These are phyloP conservation scores for Sporobolus alterniflorus DNA, from an alignment of 202 grass and related monocot genomes.

Conservation along the genomic window DNA sequence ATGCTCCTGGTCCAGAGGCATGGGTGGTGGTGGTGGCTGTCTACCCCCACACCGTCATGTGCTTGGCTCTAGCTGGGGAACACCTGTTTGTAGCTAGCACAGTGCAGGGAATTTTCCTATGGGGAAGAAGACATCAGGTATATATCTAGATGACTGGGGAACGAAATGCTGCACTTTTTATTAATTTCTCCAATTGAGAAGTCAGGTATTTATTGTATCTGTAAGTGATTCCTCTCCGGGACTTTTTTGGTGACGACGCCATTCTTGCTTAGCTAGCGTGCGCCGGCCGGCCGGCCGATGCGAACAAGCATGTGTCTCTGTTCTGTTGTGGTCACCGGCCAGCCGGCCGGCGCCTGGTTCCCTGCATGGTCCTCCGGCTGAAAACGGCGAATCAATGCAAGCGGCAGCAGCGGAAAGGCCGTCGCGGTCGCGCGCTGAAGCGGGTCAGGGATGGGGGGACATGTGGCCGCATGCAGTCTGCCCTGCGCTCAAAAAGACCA, in stretches of 20 bases:
- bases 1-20: constrained; percentile 55
- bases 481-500: neutral
- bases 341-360: neutral
- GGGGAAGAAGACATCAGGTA: neutral
- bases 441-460: too few relatives aligned
- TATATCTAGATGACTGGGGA: neutral
- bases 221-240: too few relatives aligned
- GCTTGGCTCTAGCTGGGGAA: neutral
- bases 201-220: too few relatives aligned
- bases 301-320: neutral
- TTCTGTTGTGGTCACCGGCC: constrained; percentile 1
- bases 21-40: constrained; percentile 4
- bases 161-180: neutral
- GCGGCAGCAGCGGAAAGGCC: neutral
- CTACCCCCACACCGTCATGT: neutral
- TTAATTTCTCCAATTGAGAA: too few relatives aligned
- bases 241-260: too few relatives aligned
- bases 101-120: neutral
- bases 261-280: too few relatives aligned
- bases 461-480: too few relatives aligned
- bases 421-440: neutral
- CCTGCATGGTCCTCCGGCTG: constrained; percentile 11
- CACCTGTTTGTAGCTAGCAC: neutral
- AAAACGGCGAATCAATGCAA: constrained; percentile 17
- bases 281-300: too few relatives aligned